These are phyloP conservation scores for Fomitopsis betulina DNA, from an alignment of 1,284 basidiomycete genomes.

Conservation along the genomic window DNA sequence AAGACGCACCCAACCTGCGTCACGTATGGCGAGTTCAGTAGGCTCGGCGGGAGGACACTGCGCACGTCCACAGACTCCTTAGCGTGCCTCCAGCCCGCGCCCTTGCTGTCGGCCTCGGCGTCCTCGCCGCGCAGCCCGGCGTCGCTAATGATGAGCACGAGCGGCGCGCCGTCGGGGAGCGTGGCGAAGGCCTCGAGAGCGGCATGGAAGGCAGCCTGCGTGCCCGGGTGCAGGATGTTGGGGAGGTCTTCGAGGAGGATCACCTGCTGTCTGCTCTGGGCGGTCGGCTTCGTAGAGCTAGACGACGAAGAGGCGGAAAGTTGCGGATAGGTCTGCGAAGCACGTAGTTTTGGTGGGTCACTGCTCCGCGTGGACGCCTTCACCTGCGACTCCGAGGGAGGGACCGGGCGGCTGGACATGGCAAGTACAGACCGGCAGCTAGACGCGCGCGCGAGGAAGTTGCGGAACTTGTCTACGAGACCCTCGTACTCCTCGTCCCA, in stretches of 20 bases:
- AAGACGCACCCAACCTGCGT: slow-evolving; percentile 65
- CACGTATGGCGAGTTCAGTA: slow-evolving; percentile 62
- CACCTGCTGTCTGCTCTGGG: slow-evolving; percentile 39
- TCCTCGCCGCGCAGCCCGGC: slow-evolving; percentile 69
- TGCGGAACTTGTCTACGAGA: slow-evolving; percentile 67
- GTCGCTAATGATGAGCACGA: slow-evolving; percentile 86
- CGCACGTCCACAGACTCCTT: slow-evolving; percentile 65
- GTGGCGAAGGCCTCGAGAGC: slow-evolving; percentile 56
- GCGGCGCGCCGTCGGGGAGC: slow-evolving; percentile 46
- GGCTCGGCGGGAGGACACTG: slow-evolving; percentile 55
- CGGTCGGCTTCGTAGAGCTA: not conserved
- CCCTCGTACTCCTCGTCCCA: slow-evolving; percentile 46
- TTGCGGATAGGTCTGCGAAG: not conserved
- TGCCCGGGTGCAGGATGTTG: slow-evolving; percentile 77
- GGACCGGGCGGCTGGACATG: slow-evolving; percentile 1
- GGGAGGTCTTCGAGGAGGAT: slow-evolving; percentile 92
- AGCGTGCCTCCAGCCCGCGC: slow-evolving; percentile 37
- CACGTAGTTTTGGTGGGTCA: not conserved
- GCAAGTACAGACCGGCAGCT: slow-evolving; percentile 58
- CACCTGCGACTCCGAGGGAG: slow-evolving; percentile 3
- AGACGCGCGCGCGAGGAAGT: slow-evolving; percentile 74
- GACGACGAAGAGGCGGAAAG: not conserved
- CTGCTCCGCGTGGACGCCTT: not conserved
- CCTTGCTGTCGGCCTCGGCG: slow-evolving; percentile 42
- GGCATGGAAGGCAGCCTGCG: slow-evolving; percentile 74